Percentiles rank a stretch among this genome's conserved stretches.
phyloP scores from a whole-genome alignment of 805 yeast species.

The Saccharomycopsis sp. region DNA sequence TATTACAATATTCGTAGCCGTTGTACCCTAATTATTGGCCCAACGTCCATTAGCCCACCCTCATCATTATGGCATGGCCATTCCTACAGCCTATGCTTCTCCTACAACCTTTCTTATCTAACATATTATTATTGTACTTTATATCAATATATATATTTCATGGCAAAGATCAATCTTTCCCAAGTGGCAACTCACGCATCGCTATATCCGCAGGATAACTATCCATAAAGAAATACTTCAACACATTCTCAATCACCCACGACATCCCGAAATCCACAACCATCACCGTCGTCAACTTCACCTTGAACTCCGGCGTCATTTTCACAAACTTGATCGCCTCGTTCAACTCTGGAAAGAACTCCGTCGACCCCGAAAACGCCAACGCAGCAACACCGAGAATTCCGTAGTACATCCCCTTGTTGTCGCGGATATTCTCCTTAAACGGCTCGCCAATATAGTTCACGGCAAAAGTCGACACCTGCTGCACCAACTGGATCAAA shows the following conservation, averaged over 20 bases:
- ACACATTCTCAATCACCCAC: conserved; percentile 69
- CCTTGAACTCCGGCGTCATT: conserved; percentile 68
- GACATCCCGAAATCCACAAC: conserved; percentile 69
- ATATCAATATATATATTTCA: too few species aligned
- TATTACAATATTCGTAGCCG: too few species aligned
- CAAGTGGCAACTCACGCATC: conserved; percentile 21
- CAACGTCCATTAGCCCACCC: too few species aligned
- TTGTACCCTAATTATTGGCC: too few species aligned
- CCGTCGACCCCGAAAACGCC: conserved; percentile 89
- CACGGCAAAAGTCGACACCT: conserved; percentile 95
- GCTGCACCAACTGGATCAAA: conserved; percentile 89
- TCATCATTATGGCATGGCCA: too few species aligned
- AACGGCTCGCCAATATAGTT: conserved; percentile 97
- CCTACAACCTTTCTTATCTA: too few species aligned
- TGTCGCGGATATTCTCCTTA: conserved; percentile 82
- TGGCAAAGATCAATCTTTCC: too few species aligned
- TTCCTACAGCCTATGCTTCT: too few species aligned
- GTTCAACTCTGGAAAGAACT: conserved; percentile 88
- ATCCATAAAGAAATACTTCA: conserved; percentile 84
- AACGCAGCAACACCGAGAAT: conserved; percentile 82
- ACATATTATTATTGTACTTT: too few species aligned
- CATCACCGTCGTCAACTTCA: conserved; percentile 67
- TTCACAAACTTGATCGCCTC: conserved; percentile 89
- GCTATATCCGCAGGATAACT: conserved; percentile 92
- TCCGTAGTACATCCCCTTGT: conserved; percentile 96